These are phyloP conservation scores for Harringtonia aguacate DNA, from an alignment of 2,329 filamentous ascomycete species.

Conservation along the genomic window DNA sequence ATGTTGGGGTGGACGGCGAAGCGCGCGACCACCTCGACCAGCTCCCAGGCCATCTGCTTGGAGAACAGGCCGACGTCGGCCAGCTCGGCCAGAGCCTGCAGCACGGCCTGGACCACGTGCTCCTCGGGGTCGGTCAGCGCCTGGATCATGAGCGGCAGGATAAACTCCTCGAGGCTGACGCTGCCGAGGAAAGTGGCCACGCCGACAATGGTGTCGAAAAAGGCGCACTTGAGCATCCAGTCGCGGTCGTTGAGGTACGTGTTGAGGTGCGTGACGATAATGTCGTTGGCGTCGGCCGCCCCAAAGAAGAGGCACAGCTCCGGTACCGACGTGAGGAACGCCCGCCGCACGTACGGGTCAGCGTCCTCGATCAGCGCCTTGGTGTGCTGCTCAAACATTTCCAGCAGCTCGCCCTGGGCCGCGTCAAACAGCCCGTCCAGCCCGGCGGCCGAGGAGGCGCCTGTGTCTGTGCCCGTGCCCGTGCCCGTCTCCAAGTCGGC, in stretches of 20 bases:
- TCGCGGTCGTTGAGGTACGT: conserved; percentile 95
- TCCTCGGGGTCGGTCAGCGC: conserved; percentile 89
- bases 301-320: conserved; percentile 93
- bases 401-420: conserved; percentile 70
- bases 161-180: conserved; percentile 85
- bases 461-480: neutral
- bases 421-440: conserved; percentile 82
- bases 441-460: neutral
- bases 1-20: conserved; percentile 91
- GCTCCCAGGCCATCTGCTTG: conserved; percentile 72
- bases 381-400: conserved; percentile 77
- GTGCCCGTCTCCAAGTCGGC: conserved; percentile 26
- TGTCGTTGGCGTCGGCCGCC: conserved; percentile 82
- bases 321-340: conserved; percentile 84
- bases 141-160: conserved; percentile 90
- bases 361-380: conserved; percentile 82
- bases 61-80: conserved; percentile 82
- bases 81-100: conserved; percentile 81
- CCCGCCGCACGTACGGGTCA: conserved; percentile 76
- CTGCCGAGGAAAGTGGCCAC: conserved; percentile 86
- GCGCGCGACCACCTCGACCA: conserved; percentile 70
- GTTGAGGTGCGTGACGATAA: conserved; percentile 91
- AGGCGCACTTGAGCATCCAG: conserved; percentile 93
- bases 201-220: conserved; percentile 90
- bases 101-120: conserved; percentile 81